Base-by-base conservation (phyloP, 2,329 filamentous ascomycete genomes). In the Venturia effusa region DNA sequence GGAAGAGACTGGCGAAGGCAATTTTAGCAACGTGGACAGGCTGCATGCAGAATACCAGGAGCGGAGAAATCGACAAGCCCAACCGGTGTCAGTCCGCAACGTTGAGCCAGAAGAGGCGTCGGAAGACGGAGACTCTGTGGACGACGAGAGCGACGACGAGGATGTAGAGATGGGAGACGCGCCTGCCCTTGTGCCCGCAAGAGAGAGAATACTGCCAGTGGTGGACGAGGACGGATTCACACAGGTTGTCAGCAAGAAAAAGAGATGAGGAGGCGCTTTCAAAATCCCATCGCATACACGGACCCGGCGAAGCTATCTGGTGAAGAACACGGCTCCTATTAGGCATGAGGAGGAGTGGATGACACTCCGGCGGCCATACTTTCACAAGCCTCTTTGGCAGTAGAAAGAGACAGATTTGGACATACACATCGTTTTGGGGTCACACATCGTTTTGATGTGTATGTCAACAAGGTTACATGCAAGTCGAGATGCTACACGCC, bases 11-110 rank as follows among this genome's bases (percentile, higher is more conserved):
- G 79, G 80, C 65, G 81, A 83, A 66, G 88, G 89, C 19, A 81
- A 86, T 64, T 88, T 88, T 67, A 79, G 78, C n/a, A 82, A 82
- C 66, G 83, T 92, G 62, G 81, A 85, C 67, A 78, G 78, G 66
- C 76, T 94, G 77, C 84, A 84, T 69, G 76, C 78, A 70, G 81
- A 82, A 68, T 90, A 85, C 81, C 71, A 94, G 64, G 90, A 97
- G 69, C 77, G 82, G 61, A 66, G 66, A 1, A 66, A 69, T 57
- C 78, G 78, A 66, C 76, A 94, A 77, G 84, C 84, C 69, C 76
- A 78, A 70, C 81, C 82, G 68, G 90, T 85, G 81, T 67, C 71
- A 24, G 66, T 66, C 32, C 65, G 66, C 24, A 27, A 67, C 17
- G 62, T 66, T 30, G 66, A 67, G 1, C 66, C 69, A 55, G 62